These are phyloP conservation scores for Acanthamoeba rhysodes DNA, from an alignment of 208 protist genomes.

Conservation along the genomic window DNA sequence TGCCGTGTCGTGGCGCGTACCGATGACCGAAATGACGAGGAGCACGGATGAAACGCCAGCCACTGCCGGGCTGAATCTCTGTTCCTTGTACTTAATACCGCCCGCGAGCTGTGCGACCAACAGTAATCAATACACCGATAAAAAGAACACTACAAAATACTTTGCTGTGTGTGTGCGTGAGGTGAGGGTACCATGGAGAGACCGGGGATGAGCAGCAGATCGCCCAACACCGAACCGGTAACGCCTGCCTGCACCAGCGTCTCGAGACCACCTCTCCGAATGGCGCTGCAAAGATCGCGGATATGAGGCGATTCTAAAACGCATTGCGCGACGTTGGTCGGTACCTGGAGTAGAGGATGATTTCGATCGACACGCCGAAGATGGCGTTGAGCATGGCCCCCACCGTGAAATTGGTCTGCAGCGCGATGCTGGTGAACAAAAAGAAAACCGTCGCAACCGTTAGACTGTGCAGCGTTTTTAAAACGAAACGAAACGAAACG, in stretches of 20 bases:
- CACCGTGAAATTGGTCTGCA: slow-evolving; percentile 90
- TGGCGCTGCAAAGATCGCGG: slow-evolving; percentile 15
- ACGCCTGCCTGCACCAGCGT: slow-evolving; percentile 42
- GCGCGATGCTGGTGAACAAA: slow-evolving; percentile 73
- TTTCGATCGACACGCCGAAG: slow-evolving; percentile 91
- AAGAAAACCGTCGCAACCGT: background rate
- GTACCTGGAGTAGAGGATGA: slow-evolving; percentile 88
- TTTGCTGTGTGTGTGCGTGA: background rate
- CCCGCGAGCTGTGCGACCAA: slow-evolving; percentile 77
- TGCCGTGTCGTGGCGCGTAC: background rate
- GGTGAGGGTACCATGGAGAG: slow-evolving; percentile 83
- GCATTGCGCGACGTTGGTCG: background rate
- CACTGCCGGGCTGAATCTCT: slow-evolving; percentile 88
- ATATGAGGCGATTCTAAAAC: background rate
- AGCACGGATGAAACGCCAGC: slow-evolving; percentile 88
- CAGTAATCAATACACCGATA: background rate
- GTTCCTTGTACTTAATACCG: slow-evolving; percentile 90
- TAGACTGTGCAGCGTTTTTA: background rate
- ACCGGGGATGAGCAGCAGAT: slow-evolving; percentile 87
- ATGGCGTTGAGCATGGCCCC: slow-evolving; percentile 91
- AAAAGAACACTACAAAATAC: background rate
- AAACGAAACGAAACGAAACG: background rate
- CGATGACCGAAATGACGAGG: slow-evolving; percentile 88
- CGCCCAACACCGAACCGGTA: slow-evolving; percentile 87
- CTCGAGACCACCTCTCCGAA: slow-evolving; percentile 63